Base-by-base conservation (phyloP, 805 yeast species). In the Wilhelminamyces savonicus region DNA sequence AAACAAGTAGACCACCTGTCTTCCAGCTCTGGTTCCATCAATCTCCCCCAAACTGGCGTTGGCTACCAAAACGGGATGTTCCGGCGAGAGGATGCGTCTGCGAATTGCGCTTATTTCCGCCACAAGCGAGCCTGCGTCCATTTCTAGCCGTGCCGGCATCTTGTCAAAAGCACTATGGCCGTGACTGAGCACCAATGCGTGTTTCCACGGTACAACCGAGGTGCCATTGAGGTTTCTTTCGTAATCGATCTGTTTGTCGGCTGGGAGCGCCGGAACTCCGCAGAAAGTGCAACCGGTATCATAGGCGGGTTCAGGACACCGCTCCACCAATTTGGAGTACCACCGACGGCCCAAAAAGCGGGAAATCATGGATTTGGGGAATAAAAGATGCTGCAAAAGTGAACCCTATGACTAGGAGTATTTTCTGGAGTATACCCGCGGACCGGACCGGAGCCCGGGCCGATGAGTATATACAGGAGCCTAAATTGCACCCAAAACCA, bases 281-380 rank as follows among this genome's bases (percentile, higher is more conserved):
- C 87, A 81, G 36, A 48, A 56, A 0, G 85, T 78, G 44, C 84
- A 78, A 1, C 82, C 82, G 0, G 82, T 74, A 36, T 76, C 79
- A 27, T 51, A 54, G 6, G 26, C 36, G 2, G 82, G 80, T 7
- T 48, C 44, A 0, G 82, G 82, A 40, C 82, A 76, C 13, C 35
- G 19, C 19, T 17, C 19, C 8, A 17, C n/a, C n/a, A n/a, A n/a
- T n/a, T n/a, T n/a, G n/a, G n/a, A n/a, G n/a, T n/a, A n/a, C n/a
- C n/a, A n/a, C n/a, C n/a, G n/a, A n/a, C n/a, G n/a, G n/a, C n/a
- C n/a, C n/a, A n/a, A n/a, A n/a, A n/a, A n/a, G n/a, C n/a, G n/a
- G n/a, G n/a, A n/a, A n/a, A n/a, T n/a, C n/a, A n/a, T n/a, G n/a
- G n/a, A n/a, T n/a, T n/a, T n/a, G n/a, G n/a, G n/a, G n/a, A n/a